Conservation (phyloP, 2,329 filamentous ascomycete species). For the Pezicula carpinea region DNA sequence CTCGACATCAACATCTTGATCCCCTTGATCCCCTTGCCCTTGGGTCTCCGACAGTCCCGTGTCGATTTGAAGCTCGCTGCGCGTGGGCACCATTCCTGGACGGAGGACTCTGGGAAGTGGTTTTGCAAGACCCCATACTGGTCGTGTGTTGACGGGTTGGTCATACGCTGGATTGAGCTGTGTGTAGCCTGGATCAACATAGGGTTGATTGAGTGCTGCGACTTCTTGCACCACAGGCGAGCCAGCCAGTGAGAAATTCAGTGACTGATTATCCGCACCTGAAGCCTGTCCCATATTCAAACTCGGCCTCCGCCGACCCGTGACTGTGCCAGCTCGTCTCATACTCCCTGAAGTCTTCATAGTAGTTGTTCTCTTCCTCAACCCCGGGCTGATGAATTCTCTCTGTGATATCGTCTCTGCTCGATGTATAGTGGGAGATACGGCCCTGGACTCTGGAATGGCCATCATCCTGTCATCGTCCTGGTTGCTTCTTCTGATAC, state of each 20-base stretch:
- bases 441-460: background rate
- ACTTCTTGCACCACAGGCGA: slow-evolving; percentile 14
- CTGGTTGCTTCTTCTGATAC: background rate
- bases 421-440: background rate
- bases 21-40: slow-evolving; percentile 33
- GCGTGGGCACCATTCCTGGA: slow-evolving; percentile 46
- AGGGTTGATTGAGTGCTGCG: slow-evolving; percentile 34
- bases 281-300: slow-evolving; percentile 3
- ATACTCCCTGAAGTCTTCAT: background rate
- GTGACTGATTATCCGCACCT: slow-evolving; percentile 9
- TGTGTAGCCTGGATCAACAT: slow-evolving; percentile 48
- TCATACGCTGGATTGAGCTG: slow-evolving; percentile 51
- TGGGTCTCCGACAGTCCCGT: slow-evolving; percentile 29
- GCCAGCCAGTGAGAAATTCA: slow-evolving; percentile 26
- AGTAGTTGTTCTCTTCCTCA: background rate
- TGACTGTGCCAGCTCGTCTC: background rate
- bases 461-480: slow-evolving; percentile 1
- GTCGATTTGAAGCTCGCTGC: slow-evolving; percentile 32
- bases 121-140: slow-evolving; percentile 49
- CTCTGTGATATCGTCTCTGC: background rate
- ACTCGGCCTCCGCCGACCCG: background rate
- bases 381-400: background rate
- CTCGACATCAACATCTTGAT: slow-evolving; percentile 38
- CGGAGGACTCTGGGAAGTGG: slow-evolving; percentile 49
- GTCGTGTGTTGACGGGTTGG: slow-evolving; percentile 41